Evolutionary conservation across 306 rosid species (phyloP).

Genomic region (Cicer chorassanicum): DNA sequence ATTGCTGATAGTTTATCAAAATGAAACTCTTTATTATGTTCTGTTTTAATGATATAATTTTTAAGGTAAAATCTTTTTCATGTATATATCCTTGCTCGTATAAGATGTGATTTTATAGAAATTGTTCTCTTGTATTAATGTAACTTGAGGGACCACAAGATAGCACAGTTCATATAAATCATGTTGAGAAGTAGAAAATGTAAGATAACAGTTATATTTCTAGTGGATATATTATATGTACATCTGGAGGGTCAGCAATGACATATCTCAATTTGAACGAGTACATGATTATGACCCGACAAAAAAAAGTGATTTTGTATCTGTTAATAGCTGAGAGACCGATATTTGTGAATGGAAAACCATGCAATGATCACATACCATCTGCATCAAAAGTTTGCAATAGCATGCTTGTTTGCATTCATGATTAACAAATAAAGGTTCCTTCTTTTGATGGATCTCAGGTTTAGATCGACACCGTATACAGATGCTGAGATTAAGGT

Average conservation of each 20-base stretch:
- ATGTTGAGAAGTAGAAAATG: slow-evolving; percentile 32
- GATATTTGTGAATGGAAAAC: slow-evolving; percentile 23
- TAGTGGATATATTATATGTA: slow-evolving; percentile 17
- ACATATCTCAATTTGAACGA: slow-evolving; percentile 18
- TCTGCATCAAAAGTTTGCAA: slow-evolving; percentile 30
- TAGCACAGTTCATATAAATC: slow-evolving; percentile 7
- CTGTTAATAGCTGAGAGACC: slow-evolving; percentile 29
- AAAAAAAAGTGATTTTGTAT: slow-evolving; percentile 27
- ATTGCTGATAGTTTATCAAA: slow-evolving; percentile 17
- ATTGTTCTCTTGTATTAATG: slow-evolving; percentile 10
- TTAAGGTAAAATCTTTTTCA: background rate
- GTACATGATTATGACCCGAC: background rate
- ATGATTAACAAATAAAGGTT: slow-evolving; percentile 25
- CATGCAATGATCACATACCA: slow-evolving; percentile 24
- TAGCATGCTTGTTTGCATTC: slow-evolving; percentile 35
- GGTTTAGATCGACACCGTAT: slow-evolving; percentile 78
- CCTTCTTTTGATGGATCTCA: slow-evolving; percentile 50
- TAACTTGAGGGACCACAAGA: background rate
- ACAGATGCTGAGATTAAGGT: slow-evolving; percentile 93
- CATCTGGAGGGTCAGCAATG: background rate
- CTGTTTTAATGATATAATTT: slow-evolving; percentile 14
- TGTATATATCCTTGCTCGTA: too few species aligned
- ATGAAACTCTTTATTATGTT: background rate
- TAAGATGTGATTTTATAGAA: slow-evolving; percentile 9
- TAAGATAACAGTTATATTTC: slow-evolving; percentile 18